Percentiles rank a stretch among this genome's conserved stretches.
Evolutionary conservation across 306 rosid genomes (phyloP).

Genomic region (Rosa persica): DNA sequence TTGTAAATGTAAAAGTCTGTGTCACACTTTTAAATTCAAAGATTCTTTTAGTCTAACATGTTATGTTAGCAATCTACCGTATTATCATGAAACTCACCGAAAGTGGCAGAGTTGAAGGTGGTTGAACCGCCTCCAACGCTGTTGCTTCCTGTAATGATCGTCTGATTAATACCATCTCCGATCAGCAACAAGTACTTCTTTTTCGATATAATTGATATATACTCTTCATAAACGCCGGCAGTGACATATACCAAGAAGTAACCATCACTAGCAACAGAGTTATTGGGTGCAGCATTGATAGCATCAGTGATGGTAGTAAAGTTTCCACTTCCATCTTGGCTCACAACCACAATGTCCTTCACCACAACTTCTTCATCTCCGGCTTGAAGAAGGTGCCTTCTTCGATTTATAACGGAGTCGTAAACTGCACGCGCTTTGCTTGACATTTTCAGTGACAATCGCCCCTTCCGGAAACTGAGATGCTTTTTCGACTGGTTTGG

Average conservation of each 20-base stretch:
- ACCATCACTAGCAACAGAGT: conserved; percentile 31
- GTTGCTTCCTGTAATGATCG: conserved; percentile 36
- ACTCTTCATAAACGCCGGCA: conserved; percentile 42
- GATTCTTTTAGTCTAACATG: neutral
- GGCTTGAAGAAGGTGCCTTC: conserved; percentile 20
- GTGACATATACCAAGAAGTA: conserved; percentile 45
- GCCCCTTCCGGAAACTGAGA: conserved; percentile 20
- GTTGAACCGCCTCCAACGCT: conserved; percentile 41
- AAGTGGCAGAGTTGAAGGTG: conserved; percentile 39
- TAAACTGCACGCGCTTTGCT: conserved; percentile 10
- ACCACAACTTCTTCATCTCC: conserved; percentile 29
- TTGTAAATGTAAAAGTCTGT: neutral
- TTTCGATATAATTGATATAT: conserved; percentile 22
- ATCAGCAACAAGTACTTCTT: conserved; percentile 42
- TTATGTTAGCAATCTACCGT: neutral
- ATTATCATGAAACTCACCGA: conserved; percentile 19
- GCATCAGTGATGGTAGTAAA: conserved; percentile 36
- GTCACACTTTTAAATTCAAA: neutral
- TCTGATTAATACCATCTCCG: conserved; percentile 48
- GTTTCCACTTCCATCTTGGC: conserved; percentile 32
- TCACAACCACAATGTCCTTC: conserved; percentile 36
- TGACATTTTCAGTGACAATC: conserved; percentile 31
- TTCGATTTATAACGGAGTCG: conserved; percentile 14
- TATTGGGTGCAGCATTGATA: conserved; percentile 38
- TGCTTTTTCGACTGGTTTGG: conserved; percentile 7